Evolutionary conservation across 495 filamentous ascomycete genomes (phyloP).

Genomic region (Durotheca rogersii): DNA sequence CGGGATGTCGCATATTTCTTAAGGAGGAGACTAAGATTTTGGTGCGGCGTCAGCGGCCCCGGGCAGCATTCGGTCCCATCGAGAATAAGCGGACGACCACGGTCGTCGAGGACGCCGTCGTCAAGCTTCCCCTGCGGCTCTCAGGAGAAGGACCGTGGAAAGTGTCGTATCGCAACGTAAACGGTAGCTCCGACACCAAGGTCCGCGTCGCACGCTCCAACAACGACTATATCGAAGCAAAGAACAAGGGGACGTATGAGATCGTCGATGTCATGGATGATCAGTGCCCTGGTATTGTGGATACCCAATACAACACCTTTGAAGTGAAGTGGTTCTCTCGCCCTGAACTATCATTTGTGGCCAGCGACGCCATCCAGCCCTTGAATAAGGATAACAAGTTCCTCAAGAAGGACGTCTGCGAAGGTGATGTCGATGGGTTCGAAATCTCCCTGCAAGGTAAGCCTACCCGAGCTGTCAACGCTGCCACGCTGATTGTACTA

Average conservation of each 20-base stretch:
- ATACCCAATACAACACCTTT: constrained; percentile 69
- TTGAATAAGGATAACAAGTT: constrained; percentile 50
- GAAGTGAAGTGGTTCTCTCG: constrained; percentile 80
- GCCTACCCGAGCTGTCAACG: constrained; percentile 2
- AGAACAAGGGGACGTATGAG: constrained; percentile 69
- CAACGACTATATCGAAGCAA: constrained; percentile 71
- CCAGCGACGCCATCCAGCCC: constrained; percentile 57
- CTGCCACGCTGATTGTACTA: constrained; percentile 9
- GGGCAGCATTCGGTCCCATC: constrained; percentile 76
- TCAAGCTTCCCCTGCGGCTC: constrained; percentile 77
- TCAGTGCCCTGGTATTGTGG: constrained; percentile 77
- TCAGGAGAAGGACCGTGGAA: constrained; percentile 82
- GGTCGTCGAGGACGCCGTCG: constrained; percentile 70
- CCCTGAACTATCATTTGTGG: constrained; percentile 67
- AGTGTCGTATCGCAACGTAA: constrained; percentile 68
- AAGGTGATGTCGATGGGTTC: constrained; percentile 87
- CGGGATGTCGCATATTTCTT: constrained; percentile 78
- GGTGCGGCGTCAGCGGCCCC: constrained; percentile 82
- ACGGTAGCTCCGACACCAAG: constrained; percentile 46
- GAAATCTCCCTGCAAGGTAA: constrained; percentile 77
- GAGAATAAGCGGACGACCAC: constrained; percentile 71
- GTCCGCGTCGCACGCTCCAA: constrained; percentile 56
- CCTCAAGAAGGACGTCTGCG: constrained; percentile 79
- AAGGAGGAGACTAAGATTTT: constrained; percentile 79
- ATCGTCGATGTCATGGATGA: constrained; percentile 73